Base-by-base conservation (phyloP, 176 grass and related monocot genomes). In the Oryza coarctata region DNA sequence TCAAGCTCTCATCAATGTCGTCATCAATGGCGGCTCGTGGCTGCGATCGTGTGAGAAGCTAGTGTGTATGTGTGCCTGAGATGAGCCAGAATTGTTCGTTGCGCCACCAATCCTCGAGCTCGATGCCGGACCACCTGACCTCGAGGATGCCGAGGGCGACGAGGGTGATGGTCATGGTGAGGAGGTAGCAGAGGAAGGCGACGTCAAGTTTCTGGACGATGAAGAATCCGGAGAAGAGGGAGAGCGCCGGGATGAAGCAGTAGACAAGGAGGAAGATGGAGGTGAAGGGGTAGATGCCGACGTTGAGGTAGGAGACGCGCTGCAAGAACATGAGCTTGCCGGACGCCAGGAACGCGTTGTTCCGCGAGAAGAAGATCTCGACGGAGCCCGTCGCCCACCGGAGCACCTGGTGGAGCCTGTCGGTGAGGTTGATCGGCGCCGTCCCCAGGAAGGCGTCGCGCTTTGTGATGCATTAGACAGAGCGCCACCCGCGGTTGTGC, bases 81-180 rank as follows among this genome's bases (percentile, higher is more conserved):
- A 97, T 97, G 69, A 97, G 92, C 92, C 94, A 97, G 81, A 97
- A 97, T 28, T 97, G 94, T 80, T 97, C 94, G 75, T 97, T 97
- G 49, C 94, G 92, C 94, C 94, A 97, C 90, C 90, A 94, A 77
- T 97, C 94, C 81, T 97, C 94, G 45, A 97, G 63, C 1, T 32
- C 63, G 27, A 97, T 88, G 58, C 91, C 91, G 3, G 93, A 93
- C 96, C 96, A 99, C 80, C 95, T 99, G 72, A 99, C 93, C 87
- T 99, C 96, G 5, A 99, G 91, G 32, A 99, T 20, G 3, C 90
- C 96, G 28, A 99, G 89, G 26, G 71, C 79, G 49, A 95, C 85
- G 80, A 99, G 96, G 57, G 93, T 86, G 76, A 95, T 0, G 58
- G 96, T 93, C 84, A 99, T 99, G 89, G 80, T 93, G 43, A 99